These are phyloP conservation scores for Aspergillus cavernicola DNA, from an alignment of 495 filamentous ascomycete genomes.

Conservation along the genomic window DNA sequence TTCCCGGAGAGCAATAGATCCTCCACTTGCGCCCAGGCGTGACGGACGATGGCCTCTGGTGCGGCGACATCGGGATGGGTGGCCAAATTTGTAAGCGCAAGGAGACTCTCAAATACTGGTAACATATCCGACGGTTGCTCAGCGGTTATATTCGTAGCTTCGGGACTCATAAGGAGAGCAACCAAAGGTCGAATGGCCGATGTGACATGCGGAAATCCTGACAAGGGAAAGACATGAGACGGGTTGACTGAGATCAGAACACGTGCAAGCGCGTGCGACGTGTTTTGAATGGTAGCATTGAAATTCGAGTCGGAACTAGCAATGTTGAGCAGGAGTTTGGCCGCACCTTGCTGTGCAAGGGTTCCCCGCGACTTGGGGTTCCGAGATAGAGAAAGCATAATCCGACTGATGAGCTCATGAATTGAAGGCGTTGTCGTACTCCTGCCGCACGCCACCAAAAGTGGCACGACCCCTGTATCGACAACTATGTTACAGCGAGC, in stretches of 20 bases:
- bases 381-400: slow-evolving; percentile 72
- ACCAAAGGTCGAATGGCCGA: slow-evolving; percentile 77
- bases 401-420: slow-evolving; percentile 61
- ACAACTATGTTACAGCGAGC: slow-evolving; percentile 74
- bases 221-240: slow-evolving; percentile 74
- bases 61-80: slow-evolving; percentile 68
- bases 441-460: slow-evolving; percentile 68
- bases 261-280: slow-evolving; percentile 85
- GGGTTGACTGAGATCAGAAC: slow-evolving; percentile 90
- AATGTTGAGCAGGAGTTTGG: slow-evolving; percentile 74
- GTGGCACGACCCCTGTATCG: slow-evolving; percentile 66
- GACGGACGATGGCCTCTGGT: slow-evolving; percentile 65
- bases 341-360: slow-evolving; percentile 85
- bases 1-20: slow-evolving; percentile 78
- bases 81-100: slow-evolving; percentile 91
- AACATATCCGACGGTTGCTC: slow-evolving; percentile 76
- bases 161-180: slow-evolving; percentile 59
- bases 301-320: slow-evolving; percentile 37
- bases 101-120: slow-evolving; percentile 81
- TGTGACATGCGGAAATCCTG: slow-evolving; percentile 65
- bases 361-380: slow-evolving; percentile 66
- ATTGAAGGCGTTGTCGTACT: slow-evolving; percentile 63
- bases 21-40: slow-evolving; percentile 69
- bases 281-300: slow-evolving; percentile 51
- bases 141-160: slow-evolving; percentile 31